These are phyloP conservation scores for Beauveria caledonica DNA, from an alignment of 2,329 filamentous ascomycete species.

Conservation along the genomic window DNA sequence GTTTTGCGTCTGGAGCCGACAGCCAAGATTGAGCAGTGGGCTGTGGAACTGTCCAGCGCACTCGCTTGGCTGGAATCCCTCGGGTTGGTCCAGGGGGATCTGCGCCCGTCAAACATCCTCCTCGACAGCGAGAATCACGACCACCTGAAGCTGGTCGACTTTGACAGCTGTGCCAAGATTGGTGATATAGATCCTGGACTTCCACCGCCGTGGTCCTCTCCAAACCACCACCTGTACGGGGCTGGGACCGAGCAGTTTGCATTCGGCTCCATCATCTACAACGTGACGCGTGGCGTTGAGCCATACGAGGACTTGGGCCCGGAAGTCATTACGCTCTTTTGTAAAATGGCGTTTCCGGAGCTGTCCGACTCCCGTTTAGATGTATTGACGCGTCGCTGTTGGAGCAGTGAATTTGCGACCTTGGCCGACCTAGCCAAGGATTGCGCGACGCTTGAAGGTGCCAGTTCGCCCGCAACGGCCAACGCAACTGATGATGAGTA, in stretches of 20 bases:
- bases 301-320: conserved; percentile 6
- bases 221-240: not conserved
- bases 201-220: not conserved
- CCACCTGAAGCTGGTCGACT: not conserved
- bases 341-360: not conserved
- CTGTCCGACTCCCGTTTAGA: not conserved
- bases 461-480: not conserved
- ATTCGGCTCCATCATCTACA: conserved; percentile 7
- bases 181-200: not conserved
- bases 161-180: conserved; percentile 4
- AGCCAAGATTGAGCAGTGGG: conserved; percentile 10
- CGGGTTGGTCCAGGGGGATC: conserved; percentile 1
- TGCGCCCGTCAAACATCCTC: conserved; percentile 2
- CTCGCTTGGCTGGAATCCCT: conserved; percentile 9
- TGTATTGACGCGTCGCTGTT: conserved; percentile 1
- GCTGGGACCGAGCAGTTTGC: not conserved
- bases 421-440: conserved; percentile 1
- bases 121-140: not conserved
- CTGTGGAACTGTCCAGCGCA: conserved; percentile 6
- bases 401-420: conserved; percentile 1
- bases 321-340: not conserved
- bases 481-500: not conserved
- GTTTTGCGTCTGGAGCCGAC: not conserved
- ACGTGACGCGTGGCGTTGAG: not conserved
- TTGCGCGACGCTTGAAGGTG: not conserved